A percentile compares a stretch with the other conserved stretches of the same genome.
Conservation (phyloP, 2,329 filamentous ascomycete genomes). For the Sclerotinia borealis region DNA sequence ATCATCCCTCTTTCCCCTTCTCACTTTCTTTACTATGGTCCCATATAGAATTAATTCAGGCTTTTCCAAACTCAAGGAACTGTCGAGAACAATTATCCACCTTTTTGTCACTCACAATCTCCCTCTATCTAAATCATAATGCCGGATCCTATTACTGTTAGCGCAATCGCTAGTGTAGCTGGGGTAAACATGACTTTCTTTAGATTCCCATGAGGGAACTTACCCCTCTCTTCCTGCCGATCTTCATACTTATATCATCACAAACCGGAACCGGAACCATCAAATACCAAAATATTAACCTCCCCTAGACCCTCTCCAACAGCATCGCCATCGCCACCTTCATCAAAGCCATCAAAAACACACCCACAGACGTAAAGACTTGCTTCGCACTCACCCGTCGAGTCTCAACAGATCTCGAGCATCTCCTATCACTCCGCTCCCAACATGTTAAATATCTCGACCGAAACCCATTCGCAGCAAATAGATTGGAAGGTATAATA, state of each 20-base stretch:
- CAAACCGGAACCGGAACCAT: no score
- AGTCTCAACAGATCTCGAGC: neutral
- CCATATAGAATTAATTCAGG: neutral
- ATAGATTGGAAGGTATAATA: neutral
- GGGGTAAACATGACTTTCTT: neutral
- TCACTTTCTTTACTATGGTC: neutral
- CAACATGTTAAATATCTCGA: neutral
- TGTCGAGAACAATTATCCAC: neutral
- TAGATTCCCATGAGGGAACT: neutral
- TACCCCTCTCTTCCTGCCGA: neutral
- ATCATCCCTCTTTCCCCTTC: neutral
- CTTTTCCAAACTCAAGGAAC: neutral
- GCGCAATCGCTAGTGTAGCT: neutral
- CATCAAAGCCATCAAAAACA: conserved; percentile 1
- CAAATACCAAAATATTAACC: neutral
- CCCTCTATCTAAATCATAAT: neutral
- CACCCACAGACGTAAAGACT: conserved; percentile 3
- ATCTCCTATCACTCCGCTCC: neutral
- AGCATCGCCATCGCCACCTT: neutral
- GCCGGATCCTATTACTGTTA: neutral
- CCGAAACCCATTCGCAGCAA: neutral
- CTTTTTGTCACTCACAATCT: no score
- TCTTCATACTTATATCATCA: no score
- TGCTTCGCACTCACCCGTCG: neutral
- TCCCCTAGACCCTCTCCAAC: neutral